Base-by-base conservation (phyloP, 139 green algal species). In the Edaphochlamys debaryana region DNA sequence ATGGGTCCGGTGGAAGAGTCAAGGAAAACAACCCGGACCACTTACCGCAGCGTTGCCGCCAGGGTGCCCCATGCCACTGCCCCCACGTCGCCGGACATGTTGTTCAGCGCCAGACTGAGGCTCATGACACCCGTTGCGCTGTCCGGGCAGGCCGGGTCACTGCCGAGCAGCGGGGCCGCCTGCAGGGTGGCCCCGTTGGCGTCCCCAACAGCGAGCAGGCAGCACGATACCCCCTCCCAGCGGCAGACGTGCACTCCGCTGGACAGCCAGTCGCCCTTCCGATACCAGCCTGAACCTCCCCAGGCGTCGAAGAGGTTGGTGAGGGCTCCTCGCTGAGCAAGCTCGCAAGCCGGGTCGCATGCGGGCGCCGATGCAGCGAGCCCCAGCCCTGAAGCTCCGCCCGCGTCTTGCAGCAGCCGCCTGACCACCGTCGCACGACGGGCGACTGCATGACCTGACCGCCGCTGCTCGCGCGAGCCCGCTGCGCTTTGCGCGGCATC, bases 21-120 rank as follows among this genome's bases (percentile, higher is more conserved):
- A 27, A 15, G 17, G 52, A 15, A 15, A 7, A 20, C 13, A 32
- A 6, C 15, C 19, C 23, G 17, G 17, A 36, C 13, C 34, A 69
- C 73, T 79, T 54, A 80, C 73, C 54, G 56, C 15, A 80, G 73
- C 22, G 73, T 80, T 17, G 41, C 7, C 40, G n/a, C 52, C 32
- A 81, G 48, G 2, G 75, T 30, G 3, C 40, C 40, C 75, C 75
- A 81, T 30, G 25, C 1, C 40, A 81, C 75, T 2, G 41, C 75
- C 30, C 30, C 17, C 41, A 81, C 2, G 17, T 60, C 40, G 30
- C 75, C 75, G 5, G 29, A 72, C 56, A 81, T 81, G 60, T 81
- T 81, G 60, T 81, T 81, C 1, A 30, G 38, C 7, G 60, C 19
- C 27, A 81, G 75, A n/a, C 41, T 71, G 0, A 81, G 75, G 0